phyloP scores from a whole-genome alignment of 2,329 filamentous ascomycete species.

The Colletotrichum lupini region DNA sequence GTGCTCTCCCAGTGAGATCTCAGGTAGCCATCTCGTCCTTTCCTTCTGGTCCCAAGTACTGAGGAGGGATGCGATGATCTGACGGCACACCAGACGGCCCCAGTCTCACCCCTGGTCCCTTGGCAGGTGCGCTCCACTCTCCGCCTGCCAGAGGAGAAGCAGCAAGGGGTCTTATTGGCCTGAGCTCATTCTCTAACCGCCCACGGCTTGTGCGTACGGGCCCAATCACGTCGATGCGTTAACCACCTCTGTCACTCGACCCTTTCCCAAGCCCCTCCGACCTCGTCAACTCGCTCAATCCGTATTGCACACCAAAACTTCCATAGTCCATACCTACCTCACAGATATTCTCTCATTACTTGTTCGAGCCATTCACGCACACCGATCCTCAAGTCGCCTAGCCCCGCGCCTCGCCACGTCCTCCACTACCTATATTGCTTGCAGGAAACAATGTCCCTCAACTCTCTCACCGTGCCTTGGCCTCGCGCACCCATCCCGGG shows the following conservation, averaged over 20 bases:
- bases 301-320: background rate
- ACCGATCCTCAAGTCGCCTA: background rate
- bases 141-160: constrained; percentile 39
- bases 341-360: constrained; percentile 13
- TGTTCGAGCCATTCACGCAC: background rate
- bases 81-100: constrained; percentile 34
- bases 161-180: constrained; percentile 48
- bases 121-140: constrained; percentile 21
- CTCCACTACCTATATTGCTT: constrained; percentile 14
- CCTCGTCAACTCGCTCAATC: background rate
- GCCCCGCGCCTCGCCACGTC: constrained; percentile 6
- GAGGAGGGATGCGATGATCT: constrained; percentile 23
- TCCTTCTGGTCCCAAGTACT: background rate
- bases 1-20: too few species aligned
- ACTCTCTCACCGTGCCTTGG: background rate
- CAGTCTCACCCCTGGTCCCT: constrained; percentile 30
- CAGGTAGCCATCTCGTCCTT: constrained; percentile 11
- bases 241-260: constrained; percentile 39
- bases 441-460: constrained; percentile 20
- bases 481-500: constrained; percentile 7
- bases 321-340: constrained; percentile 1
- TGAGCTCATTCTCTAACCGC: constrained; percentile 50
- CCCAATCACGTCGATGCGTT: constrained; percentile 42
- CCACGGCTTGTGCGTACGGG: constrained; percentile 40
- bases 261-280: constrained; percentile 37